Evolutionary conservation across 2,329 filamentous ascomycete genomes (phyloP).

Genomic region (Alternaria consortialis): DNA sequence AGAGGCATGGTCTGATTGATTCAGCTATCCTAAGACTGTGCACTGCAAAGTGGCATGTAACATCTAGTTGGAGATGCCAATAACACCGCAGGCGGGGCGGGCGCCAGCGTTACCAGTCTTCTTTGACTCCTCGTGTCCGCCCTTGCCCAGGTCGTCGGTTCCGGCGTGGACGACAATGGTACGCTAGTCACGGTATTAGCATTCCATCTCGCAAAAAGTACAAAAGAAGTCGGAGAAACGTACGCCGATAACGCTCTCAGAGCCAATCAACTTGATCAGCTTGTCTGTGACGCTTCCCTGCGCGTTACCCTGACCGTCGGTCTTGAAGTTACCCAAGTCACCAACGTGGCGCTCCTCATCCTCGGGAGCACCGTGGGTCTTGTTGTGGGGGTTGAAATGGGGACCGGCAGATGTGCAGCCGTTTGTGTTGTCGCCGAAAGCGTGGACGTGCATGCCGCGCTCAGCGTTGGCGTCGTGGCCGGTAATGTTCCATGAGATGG

Average conservation of each 20-base stretch:
- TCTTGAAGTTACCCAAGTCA: slow-evolving; percentile 97
- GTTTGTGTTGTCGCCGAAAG: slow-evolving; percentile 99
- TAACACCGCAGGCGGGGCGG: slow-evolving; percentile 96
- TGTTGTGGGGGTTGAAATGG: slow-evolving; percentile 97
- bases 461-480: slow-evolving; percentile 94
- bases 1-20: neutral
- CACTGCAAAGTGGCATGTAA: neutral
- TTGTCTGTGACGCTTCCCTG: slow-evolving; percentile 82
- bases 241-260: slow-evolving; percentile 93
- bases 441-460: slow-evolving; percentile 98
- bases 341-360: slow-evolving; percentile 93
- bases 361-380: slow-evolving; percentile 86
- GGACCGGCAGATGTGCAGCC: slow-evolving; percentile 98
- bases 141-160: slow-evolving; percentile 96
- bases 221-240: slow-evolving; percentile 27
- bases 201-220: neutral
- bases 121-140: slow-evolving; percentile 91
- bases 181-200: slow-evolving; percentile 65
- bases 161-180: slow-evolving; percentile 94
- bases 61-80: slow-evolving; percentile 72
- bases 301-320: slow-evolving; percentile 89
- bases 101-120: slow-evolving; percentile 96
- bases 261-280: slow-evolving; percentile 93
- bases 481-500: slow-evolving; percentile 88
- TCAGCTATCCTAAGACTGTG: neutral